Conservation (phyloP, 495 filamentous ascomycete species). For the Thermochaetoides thermophila region DNA sequence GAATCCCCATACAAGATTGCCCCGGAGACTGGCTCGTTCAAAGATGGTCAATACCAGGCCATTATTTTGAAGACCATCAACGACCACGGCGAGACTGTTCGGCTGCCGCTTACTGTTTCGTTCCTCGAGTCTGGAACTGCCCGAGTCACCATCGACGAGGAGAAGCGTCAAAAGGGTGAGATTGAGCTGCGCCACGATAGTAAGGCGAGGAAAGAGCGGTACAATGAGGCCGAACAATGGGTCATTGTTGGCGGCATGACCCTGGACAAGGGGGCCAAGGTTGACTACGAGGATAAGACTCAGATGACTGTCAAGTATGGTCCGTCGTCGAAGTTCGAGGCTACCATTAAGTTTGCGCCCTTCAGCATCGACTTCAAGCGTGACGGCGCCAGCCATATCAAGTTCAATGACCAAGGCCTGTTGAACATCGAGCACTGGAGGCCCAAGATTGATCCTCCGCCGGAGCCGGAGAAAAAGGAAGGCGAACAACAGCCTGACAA, state of each 20-base stretch:
- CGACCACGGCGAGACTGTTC: constrained; percentile 45
- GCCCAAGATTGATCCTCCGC: constrained; percentile 58
- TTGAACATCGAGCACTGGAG: constrained; percentile 95
- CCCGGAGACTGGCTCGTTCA: constrained; percentile 53
- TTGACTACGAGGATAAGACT: constrained; percentile 41
- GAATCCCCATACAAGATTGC: constrained; percentile 67
- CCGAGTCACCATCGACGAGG: constrained; percentile 78
- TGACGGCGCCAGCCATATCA: constrained; percentile 67
- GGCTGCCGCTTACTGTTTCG: constrained; percentile 68
- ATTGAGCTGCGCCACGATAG: constrained; percentile 79
- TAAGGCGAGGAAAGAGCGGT: constrained; percentile 75
- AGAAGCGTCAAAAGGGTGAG: constrained; percentile 72
- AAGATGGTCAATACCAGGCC: constrained; percentile 65
- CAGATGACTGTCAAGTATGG: constrained; percentile 72
- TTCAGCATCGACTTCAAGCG: constrained; percentile 77
- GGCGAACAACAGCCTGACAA: constrained; percentile 23
- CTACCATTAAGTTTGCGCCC: constrained; percentile 64
- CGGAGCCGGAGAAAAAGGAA: constrained; percentile 36
- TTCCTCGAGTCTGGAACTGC: constrained; percentile 82
- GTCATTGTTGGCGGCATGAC: constrained; percentile 67
- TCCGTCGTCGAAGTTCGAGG: constrained; percentile 57
- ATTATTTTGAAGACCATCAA: constrained; percentile 61
- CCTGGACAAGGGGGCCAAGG: constrained; percentile 48
- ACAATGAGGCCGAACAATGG: constrained; percentile 83
- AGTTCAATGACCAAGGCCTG: constrained; percentile 73